Evolutionary conservation across 2,329 filamentous ascomycete species (phyloP), one percentile per base, ranked within the genome.

Genomic region (Colletotrichum sidae): DNA sequence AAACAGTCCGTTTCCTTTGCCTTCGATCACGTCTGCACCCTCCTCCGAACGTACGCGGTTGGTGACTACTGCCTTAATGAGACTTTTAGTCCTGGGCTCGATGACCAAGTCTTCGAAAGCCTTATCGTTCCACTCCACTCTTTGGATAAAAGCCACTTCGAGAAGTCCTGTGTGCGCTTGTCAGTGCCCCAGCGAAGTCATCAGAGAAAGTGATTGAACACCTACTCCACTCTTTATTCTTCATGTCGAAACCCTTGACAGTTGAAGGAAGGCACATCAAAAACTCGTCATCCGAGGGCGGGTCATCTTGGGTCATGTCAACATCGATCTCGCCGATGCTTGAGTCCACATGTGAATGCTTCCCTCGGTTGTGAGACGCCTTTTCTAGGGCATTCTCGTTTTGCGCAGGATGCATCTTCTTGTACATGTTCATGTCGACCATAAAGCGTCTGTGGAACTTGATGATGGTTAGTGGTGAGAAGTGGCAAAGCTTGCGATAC

Each of bases 1-100:
- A 11, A 78, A 73, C 0, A 79, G 69, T 0, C 77, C 76, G 8
- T 74, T 75, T 2, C 75, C 77, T 47, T 79, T 79, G 8, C 73
- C 74, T 2, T 61, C 67, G 33, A 79, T 77, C 1, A 81, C 55
- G 44, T n/a, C 69, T 54, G 13, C 69, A 54, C 12, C 72, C 15
- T 56, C 59, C 55, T 62, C 60, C 44, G n/a, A 67, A 38, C 44
- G 72, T 67, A 39, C 68, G 64, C 12, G 64, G 68, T 12, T 53
- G 0, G 10, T 60, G 1, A 77, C 73, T 0, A 77, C 67, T 0
- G 76, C 75, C 51, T 71, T 67, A 1, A 77, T 70, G 3, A 77
- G 62, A 25, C 74, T 71, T 50, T 77, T 78, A 6, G 65, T 70
- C 17, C 68, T 55, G 1, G 4, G 1, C 1, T 65, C 54, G 2